Base-by-base conservation (phyloP, 2,329 filamentous ascomycete genomes). In the Diplodia scrobiculata region DNA sequence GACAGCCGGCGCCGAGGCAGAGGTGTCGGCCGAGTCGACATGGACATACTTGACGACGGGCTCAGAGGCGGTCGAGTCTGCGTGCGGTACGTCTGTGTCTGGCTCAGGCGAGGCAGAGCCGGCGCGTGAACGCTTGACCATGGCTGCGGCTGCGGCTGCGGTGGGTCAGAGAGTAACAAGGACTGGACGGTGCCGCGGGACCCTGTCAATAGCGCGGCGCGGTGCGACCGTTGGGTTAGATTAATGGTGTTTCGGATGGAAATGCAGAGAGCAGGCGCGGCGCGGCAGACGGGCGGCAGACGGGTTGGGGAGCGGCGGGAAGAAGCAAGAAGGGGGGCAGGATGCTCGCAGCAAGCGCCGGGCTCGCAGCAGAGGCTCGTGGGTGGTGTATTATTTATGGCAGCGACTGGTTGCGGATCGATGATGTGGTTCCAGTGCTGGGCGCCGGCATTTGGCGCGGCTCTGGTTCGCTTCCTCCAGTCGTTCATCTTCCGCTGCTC, bases 71-170 rank as follows among this genome's bases (percentile, higher is more conserved):
- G 36, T 14, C 17, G 51, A 13, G 25, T 70, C 54, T 65, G 38
- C 54, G 27, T 51, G 47, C 34, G 27, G 59, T 27, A 13, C 36
- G 14, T 52, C 51, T 29, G 55, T 29, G 19, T 64, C 63, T 58
- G 78, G 76, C 67, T 79, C 78, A 69, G 77, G 71, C 67, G 83
- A 84, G 14, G 52, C 29, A 58, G 63, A 65, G 69, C 80, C 80
- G 76, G 80, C 79, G 76, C 84, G 81, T 77, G 82, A 81, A 75
- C 87, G 86, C 78, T 89, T 89, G 71, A 81, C 80, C 87, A 88
- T 89, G 66, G 68, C 65, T 70, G 41, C 53, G 53, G 68, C 67
- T 66, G 62, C 89, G 66, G 68, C 64, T 70, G 41, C 50, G 53
- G 68, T 66, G 67, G 62, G 21, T 68, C 29, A 32, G 29, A 9